phyloP scores from a whole-genome alignment of 768 basidiomycete species.

The Trametes punicea region DNA sequence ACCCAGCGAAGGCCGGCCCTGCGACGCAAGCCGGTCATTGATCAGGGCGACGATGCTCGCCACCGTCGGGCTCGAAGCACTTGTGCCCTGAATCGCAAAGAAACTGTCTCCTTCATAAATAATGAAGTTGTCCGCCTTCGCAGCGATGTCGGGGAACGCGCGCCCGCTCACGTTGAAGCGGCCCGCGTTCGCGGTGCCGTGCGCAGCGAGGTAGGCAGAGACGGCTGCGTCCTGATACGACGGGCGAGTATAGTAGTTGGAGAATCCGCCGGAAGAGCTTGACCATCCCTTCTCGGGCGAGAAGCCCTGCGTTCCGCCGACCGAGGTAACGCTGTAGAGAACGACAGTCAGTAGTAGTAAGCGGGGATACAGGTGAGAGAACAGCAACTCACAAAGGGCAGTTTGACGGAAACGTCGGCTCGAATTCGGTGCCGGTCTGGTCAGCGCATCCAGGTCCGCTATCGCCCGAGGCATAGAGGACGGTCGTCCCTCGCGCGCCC shows the following conservation, averaged over 20 bases:
- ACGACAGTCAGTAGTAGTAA: neutral
- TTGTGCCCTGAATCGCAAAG: conserved; percentile 48
- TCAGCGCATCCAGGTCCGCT: conserved; percentile 31
- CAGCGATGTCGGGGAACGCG: conserved; percentile 46
- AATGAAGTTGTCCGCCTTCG: conserved; percentile 32
- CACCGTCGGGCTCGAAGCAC: conserved; percentile 59
- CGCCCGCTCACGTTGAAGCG: conserved; percentile 36
- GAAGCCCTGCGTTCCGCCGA: conserved; percentile 35
- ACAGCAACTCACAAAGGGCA: conserved; percentile 31
- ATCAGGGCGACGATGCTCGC: conserved; percentile 60
- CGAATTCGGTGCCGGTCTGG: conserved; percentile 26
- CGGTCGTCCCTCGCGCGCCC: conserved; percentile 33
- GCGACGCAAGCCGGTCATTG: conserved; percentile 31
- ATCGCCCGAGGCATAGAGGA: conserved; percentile 38
- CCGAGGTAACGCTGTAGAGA: conserved; percentile 30
- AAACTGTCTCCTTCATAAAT: conserved; percentile 24
- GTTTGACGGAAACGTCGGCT: conserved; percentile 34
- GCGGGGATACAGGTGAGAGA: neutral
- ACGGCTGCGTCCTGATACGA: conserved; percentile 40
- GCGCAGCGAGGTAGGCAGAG: conserved; percentile 31
- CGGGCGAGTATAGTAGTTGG: conserved; percentile 32
- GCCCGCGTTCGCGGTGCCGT: conserved; percentile 29
- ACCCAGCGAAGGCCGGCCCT: conserved; percentile 30
- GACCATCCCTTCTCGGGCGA: conserved; percentile 30
- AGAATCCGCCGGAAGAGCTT: conserved; percentile 36